phyloP scores from a whole-genome alignment of 495 filamentous ascomycete genomes.

The Pseudoneurospora amorphoporcata region DNA sequence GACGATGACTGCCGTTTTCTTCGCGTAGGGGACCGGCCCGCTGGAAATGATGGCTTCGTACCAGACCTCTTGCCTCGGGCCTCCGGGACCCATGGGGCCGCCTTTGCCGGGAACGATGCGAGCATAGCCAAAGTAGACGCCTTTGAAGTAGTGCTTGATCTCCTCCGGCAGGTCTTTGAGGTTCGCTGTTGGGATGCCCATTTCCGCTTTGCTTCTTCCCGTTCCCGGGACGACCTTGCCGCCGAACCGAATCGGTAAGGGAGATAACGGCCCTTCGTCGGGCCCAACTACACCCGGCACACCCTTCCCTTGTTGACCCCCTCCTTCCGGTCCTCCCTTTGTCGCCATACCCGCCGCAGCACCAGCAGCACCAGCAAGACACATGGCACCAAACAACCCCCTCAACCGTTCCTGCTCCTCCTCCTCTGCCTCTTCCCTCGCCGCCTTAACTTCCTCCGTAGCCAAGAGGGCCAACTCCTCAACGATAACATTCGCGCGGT shows the following conservation, averaged over 20 bases:
- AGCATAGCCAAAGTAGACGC: conserved; percentile 56
- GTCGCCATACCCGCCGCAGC: neutral
- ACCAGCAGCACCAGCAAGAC: neutral
- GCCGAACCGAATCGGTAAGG: conserved; percentile 49
- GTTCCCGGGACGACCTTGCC: conserved; percentile 29
- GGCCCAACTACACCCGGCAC: conserved; percentile 16
- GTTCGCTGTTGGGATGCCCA: conserved; percentile 28
- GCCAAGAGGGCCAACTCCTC: neutral
- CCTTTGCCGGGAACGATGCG: conserved; percentile 19
- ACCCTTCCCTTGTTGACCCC: conserved; percentile 1
- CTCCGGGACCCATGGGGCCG: conserved; percentile 8
- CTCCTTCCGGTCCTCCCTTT: neutral
- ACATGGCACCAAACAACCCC: neutral
- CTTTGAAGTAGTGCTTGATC: conserved; percentile 39
- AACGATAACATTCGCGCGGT: neutral
- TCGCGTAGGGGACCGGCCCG: conserved; percentile 28
- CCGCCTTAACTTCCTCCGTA: neutral
- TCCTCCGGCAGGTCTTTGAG: conserved; percentile 33
- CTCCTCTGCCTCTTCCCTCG: neutral
- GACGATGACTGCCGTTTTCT: conserved; percentile 26
- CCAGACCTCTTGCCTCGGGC: conserved; percentile 27
- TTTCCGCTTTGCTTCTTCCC: conserved; percentile 19
- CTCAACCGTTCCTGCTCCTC: neutral
- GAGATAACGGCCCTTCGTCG: conserved; percentile 43
- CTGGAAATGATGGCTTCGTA: conserved; percentile 43